Conservation (phyloP, 257 asterid species). For the Rehmannia glutinosa region DNA sequence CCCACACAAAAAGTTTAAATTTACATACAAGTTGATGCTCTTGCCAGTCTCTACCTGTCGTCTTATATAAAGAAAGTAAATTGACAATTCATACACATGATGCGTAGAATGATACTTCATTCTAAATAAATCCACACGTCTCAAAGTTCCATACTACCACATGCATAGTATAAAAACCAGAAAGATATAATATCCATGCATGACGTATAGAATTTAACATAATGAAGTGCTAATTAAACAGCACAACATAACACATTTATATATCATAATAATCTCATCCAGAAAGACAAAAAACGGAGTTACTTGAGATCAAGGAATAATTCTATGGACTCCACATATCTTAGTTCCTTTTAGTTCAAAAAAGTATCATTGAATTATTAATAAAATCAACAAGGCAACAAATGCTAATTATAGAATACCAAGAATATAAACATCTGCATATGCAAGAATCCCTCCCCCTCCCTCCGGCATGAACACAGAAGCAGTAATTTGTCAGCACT, state of each 20-base stretch:
- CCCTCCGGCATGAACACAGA: no score
- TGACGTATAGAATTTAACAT: background rate
- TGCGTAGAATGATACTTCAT: background rate
- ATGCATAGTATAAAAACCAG: background rate
- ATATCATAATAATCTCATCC: no score
- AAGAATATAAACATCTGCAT: no score
- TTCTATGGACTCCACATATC: background rate
- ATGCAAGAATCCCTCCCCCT: background rate
- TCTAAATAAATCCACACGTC: no score
- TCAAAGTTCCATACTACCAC: no score
- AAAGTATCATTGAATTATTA: background rate
- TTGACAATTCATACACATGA: background rate
- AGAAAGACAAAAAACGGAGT: no score
- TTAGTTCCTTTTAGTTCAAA: background rate
- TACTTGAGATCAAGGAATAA: no score
- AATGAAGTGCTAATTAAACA: background rate
- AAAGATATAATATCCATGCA: background rate
- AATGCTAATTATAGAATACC: background rate
- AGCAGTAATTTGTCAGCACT: no score
- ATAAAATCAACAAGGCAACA: background rate
- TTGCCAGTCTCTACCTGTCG: background rate
- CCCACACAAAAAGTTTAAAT: background rate
- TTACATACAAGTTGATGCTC: background rate
- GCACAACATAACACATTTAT: background rate
- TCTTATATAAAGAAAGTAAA: background rate